Evolutionary conservation across 371 early-diverging fungal genomes (phyloP).

Genomic region (Smittium mucronatum): DNA sequence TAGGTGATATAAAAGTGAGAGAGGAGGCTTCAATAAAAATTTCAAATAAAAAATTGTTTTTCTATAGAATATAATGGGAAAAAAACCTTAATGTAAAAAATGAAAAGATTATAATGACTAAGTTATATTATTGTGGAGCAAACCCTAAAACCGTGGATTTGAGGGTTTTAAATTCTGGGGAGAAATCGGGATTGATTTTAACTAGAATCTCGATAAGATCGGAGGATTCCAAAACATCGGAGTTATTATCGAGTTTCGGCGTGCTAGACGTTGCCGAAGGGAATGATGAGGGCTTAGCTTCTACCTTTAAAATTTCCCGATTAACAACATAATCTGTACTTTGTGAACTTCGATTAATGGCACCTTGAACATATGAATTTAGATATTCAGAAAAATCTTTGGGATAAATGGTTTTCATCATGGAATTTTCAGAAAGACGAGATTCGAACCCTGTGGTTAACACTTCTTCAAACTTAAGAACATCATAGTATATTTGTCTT

Average conservation of each 20-base stretch:
- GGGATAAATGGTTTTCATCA: not conserved
- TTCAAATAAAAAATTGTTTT: too few relatives aligned
- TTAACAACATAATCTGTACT: too few relatives aligned
- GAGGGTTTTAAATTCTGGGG: not conserved
- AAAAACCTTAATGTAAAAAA: too few relatives aligned
- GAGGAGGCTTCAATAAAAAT: too few relatives aligned
- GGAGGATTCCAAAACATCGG: not conserved
- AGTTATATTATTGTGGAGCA: not conserved
- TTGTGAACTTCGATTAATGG: too few relatives aligned
- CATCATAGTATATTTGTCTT: constrained; percentile 4
- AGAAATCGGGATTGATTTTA: not conserved
- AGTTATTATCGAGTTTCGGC: not conserved
- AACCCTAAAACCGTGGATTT: not conserved
- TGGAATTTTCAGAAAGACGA: not conserved
- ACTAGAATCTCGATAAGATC: not conserved
- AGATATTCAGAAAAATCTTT: not conserved
- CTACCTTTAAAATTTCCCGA: not conserved
- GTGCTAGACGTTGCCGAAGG: not conserved
- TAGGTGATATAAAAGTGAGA: too few relatives aligned
- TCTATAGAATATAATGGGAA: too few relatives aligned
- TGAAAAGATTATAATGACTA: too few relatives aligned
- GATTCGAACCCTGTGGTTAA: not conserved
- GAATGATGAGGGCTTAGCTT: not conserved
- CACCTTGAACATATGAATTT: not conserved
- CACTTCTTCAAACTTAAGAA: not conserved